phyloP scores from a whole-genome alignment of 139 green algal genomes.

The Picochlorum sp. region DNA sequence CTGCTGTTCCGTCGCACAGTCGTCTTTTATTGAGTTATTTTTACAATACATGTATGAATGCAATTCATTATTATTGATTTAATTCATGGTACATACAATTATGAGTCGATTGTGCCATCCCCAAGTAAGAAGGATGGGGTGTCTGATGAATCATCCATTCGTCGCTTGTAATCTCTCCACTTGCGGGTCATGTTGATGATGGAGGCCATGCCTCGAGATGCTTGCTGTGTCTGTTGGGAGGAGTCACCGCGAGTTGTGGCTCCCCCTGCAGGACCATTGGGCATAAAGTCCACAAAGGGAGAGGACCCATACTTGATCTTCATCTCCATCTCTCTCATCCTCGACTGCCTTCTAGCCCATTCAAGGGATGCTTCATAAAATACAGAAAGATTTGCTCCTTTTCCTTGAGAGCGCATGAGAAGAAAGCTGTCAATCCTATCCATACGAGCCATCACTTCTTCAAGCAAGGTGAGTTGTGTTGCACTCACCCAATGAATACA shows the following conservation, averaged over 20 bases:
- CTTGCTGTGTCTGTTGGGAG: not conserved
- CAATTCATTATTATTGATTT: too few relatives aligned
- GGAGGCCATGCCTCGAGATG: not conserved
- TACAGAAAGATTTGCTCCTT: conserved; percentile 30
- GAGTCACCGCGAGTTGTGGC: not conserved
- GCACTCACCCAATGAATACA: conserved; percentile 80
- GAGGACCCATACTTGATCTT: not conserved
- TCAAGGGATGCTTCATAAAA: conserved; percentile 28
- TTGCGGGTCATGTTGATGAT: conserved; percentile 17
- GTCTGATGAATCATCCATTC: not conserved
- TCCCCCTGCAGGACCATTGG: not conserved
- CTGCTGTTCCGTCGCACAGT: too few relatives aligned
- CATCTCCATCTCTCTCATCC: not conserved
- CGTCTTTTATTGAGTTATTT: too few relatives aligned
- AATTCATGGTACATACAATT: too few relatives aligned
- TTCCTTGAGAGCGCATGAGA: conserved; percentile 26
- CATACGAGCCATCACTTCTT: conserved; percentile 38
- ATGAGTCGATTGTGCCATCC: not conserved
- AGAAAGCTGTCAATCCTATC: conserved; percentile 27
- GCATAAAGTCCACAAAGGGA: not conserved
- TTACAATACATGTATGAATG: too few relatives aligned
- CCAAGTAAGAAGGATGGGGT: not conserved
- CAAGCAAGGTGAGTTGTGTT: conserved; percentile 42
- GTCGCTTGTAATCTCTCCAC: conserved; percentile 32
- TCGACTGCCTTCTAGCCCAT: conserved; percentile 35